phyloP scores from a whole-genome alignment of 257 asterid genomes.

The Solanum pennellii region DNA sequence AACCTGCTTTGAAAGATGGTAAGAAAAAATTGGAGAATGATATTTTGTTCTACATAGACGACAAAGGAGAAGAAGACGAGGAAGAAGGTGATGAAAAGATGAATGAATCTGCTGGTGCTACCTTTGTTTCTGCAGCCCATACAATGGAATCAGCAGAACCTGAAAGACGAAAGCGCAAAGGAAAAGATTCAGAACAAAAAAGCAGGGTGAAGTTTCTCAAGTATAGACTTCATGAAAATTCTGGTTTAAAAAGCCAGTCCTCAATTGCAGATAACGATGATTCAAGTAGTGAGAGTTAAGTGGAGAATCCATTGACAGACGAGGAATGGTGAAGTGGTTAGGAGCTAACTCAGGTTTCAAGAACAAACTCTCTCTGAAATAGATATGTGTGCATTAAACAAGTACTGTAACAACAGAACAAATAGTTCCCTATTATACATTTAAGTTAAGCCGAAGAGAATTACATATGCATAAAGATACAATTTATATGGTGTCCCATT shows the following conservation, averaged over 20 bases:
- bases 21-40: slow-evolving; percentile 18
- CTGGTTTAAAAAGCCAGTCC: slow-evolving; percentile 4
- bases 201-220: slow-evolving; percentile 30
- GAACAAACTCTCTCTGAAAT: neutral
- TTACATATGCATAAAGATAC: neutral
- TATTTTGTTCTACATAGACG: slow-evolving; percentile 45
- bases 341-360: neutral
- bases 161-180: slow-evolving; percentile 32
- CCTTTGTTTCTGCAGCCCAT: slow-evolving; percentile 48
- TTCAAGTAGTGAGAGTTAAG: slow-evolving; percentile 36
- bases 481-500: neutral
- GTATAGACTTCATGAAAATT: slow-evolving; percentile 21
- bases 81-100: slow-evolving; percentile 12
- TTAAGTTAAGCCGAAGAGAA: neutral
- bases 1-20: slow-evolving; percentile 6
- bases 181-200: slow-evolving; percentile 14
- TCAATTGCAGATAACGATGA: slow-evolving; percentile 4
- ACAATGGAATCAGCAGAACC: slow-evolving; percentile 29
- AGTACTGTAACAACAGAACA: neutral
- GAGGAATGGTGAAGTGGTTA: slow-evolving; percentile 13
- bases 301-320: slow-evolving; percentile 44
- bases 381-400: neutral
- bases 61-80: slow-evolving; percentile 34
- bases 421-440: neutral
- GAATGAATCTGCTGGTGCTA: slow-evolving; percentile 26